Percentiles rank a stretch among this genome's conserved stretches.
phyloP scores from a whole-genome alignment of 1,139 yeast genomes.

The Diutina sp. region DNA sequence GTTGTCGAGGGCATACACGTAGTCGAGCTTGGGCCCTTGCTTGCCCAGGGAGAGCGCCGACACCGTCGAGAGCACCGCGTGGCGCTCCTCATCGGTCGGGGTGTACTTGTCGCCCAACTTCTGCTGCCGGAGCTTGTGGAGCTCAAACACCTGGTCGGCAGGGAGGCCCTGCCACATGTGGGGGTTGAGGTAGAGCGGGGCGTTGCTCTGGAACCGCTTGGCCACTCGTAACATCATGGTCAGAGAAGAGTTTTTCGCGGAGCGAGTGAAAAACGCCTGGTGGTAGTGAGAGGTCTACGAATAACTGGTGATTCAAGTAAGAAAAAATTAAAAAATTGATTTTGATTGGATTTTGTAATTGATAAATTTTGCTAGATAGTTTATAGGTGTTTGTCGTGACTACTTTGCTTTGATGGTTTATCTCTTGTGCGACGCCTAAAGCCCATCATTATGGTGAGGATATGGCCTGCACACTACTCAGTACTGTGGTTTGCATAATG shows the following conservation, averaged over 20 bases:
- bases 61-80: conserved; percentile 32
- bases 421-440: no score
- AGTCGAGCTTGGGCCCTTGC: conserved; percentile 24
- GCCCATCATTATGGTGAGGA: no score
- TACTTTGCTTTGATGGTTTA: no score
- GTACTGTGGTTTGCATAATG: no score
- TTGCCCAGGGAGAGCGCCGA: conserved; percentile 14
- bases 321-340: no score
- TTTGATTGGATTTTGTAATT: no score
- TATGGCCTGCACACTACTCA: no score
- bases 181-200: conserved; percentile 37
- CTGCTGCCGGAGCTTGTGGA: conserved; percentile 47
- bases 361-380: no score
- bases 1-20: conserved; percentile 32
- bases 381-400: no score
- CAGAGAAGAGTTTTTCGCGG: neutral
- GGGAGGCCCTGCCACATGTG: conserved; percentile 60
- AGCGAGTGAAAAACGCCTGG: neutral
- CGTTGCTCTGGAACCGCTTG: conserved; percentile 3
- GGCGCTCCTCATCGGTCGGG: conserved; percentile 37
- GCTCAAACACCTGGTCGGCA: conserved; percentile 45
- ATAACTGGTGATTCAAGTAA: neutral
- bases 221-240: neutral
- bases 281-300: neutral
- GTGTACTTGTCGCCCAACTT: conserved; percentile 44